Evolutionary conservation across 805 yeast genomes (phyloP).

Genomic region (Starmera quercuum): DNA sequence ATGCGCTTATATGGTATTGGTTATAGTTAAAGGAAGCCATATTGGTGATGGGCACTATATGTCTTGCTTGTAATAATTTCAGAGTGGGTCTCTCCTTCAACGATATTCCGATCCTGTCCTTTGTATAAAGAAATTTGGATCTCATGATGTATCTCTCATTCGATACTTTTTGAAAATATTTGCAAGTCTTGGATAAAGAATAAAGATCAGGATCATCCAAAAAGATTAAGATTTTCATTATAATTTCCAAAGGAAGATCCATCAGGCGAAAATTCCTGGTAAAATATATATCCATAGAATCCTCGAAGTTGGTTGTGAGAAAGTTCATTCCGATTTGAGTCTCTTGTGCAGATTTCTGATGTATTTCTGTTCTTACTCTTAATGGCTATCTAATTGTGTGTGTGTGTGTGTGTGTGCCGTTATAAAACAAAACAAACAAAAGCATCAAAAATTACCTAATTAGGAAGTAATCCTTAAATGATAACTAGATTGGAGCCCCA

Average conservation of each 20-base stretch:
- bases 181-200: conserved; percentile 10
- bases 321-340: too few species aligned
- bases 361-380: too few species aligned
- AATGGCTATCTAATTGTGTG: too few species aligned
- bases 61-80: conserved; percentile 7
- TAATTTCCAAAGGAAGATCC: conserved; percentile 17
- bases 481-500: too few species aligned
- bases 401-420: too few species aligned
- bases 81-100: conserved; percentile 10
- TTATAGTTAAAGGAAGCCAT: conserved; percentile 3
- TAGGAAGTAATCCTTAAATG: too few species aligned
- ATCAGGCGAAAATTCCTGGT: conserved; percentile 12
- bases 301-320: conserved; percentile 15
- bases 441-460: too few species aligned
- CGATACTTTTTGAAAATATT: conserved; percentile 9
- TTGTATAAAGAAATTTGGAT: conserved; percentile 14
- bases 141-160: conserved; percentile 14
- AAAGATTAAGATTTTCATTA: conserved; percentile 15
- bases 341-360: too few species aligned
- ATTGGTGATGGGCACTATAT: conserved; percentile 11
- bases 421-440: too few species aligned
- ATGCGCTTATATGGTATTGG: conserved; percentile 2
- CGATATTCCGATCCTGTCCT: conserved; percentile 13
- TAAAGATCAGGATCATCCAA: conserved; percentile 17
- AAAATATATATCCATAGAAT: conserved; percentile 6